phyloP scores from a whole-genome alignment of 208 protist genomes.

The Leishmania aethiopica region DNA sequence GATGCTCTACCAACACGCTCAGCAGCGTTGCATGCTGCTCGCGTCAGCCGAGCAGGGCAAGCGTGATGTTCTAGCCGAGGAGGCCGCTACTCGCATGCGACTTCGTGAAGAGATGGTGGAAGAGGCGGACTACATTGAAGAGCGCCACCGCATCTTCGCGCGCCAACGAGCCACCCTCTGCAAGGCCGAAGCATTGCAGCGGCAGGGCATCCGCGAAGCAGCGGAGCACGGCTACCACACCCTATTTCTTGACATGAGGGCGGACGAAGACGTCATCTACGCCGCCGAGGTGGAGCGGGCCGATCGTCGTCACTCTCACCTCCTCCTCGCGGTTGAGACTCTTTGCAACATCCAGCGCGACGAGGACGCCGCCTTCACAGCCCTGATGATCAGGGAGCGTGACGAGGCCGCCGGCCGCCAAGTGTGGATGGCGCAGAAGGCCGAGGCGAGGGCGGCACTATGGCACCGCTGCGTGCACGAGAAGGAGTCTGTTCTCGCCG shows the following conservation, averaged over 20 bases:
- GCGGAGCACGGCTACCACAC: constrained; percentile 36
- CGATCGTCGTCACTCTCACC: constrained; percentile 11
- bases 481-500: background rate
- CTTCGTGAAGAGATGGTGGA: constrained; percentile 29
- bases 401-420: constrained; percentile 37
- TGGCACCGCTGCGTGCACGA: constrained; percentile 22
- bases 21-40: constrained; percentile 19
- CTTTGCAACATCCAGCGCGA: constrained; percentile 43
- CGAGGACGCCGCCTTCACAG: constrained; percentile 35
- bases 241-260: constrained; percentile 41
- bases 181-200: constrained; percentile 10
- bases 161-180: constrained; percentile 16
- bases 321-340: constrained; percentile 34
- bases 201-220: constrained; percentile 23
- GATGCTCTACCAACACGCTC: constrained; percentile 10
- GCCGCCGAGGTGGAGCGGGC: constrained; percentile 6
- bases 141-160: constrained; percentile 26
- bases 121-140: constrained; percentile 28
- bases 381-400: constrained; percentile 29
- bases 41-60: constrained; percentile 36
- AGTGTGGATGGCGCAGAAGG: constrained; percentile 48
- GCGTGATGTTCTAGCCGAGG: constrained; percentile 37
- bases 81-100: constrained; percentile 29
- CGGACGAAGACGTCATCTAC: constrained; percentile 17
- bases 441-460: constrained; percentile 16